Evolutionary conservation across 2,329 filamentous ascomycete genomes (phyloP), one percentile per base, ranked within the genome.

Genomic region (Corniculantispora saksenae): DNA sequence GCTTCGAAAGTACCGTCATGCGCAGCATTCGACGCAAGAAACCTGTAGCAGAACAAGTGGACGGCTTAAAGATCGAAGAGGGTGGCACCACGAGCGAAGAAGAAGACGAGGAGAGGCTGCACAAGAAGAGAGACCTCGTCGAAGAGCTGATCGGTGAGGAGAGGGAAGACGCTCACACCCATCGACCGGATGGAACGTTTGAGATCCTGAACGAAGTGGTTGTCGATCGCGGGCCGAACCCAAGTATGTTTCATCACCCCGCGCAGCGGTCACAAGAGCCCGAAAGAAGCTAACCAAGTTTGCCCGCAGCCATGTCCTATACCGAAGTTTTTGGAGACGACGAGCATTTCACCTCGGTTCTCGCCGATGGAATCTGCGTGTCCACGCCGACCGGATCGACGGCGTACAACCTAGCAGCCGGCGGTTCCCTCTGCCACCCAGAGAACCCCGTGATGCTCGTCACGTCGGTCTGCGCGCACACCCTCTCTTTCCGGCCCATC

Each of bases 121-220:
- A 73, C 38, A 79, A 67, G 51, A 77, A 71, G 40, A 81, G 89
- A 68, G 91, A 97, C 77, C 79, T 98, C 9, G 90, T 97, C 1
- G 94, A 97, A 74, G 94, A 98, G 74, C 79, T 98, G 56, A 90
- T 97, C 58, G 94, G 92, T 6, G 91, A 94, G 73, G 92, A 94
- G 79, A 87, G 87, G 56, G 92, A 94, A 54, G 91, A 96, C 71
- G 88, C 91, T 70, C 87, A 90, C 70, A 98, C 94, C 0, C 95
- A 98, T 79, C 85, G 82, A 50, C 94, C 94, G 0, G 92, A 95
- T 71, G 88, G 89, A 47, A 94, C 91, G 1, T 93, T 89, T 75
- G 92, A 97, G 77, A 97, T 98, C 65, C 80, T 99, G 67, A 99
- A 99, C 72, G 95, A 99, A 75, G 89, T 98, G n/a, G 94, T 99